phyloP scores from a whole-genome alignment of 2,329 filamentous ascomycete species.

The Fusarium buxicola region DNA sequence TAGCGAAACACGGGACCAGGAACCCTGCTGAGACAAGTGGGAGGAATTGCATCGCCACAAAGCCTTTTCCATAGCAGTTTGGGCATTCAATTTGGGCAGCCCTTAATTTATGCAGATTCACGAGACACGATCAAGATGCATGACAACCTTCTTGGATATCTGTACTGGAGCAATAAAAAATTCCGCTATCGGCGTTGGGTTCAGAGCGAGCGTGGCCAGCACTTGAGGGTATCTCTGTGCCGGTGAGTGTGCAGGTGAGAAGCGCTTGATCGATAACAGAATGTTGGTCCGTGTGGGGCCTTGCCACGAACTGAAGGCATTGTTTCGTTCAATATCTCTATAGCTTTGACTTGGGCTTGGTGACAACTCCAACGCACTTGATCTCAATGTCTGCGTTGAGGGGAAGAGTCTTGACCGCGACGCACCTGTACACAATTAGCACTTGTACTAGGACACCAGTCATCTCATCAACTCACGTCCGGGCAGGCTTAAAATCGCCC shows the following conservation, averaged over 20 bases:
- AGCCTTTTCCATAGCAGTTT: background rate
- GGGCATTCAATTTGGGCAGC: background rate
- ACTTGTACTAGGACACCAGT: accelerated
- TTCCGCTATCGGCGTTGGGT: no score
- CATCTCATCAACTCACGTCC: slow-evolving; percentile 44
- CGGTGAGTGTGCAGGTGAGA: no score
- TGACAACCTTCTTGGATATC: background rate
- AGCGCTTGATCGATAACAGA: background rate
- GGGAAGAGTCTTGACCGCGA: slow-evolving; percentile 48
- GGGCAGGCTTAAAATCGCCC: slow-evolving; percentile 57
- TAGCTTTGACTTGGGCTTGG: slow-evolving; percentile 37
- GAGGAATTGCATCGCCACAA: background rate
- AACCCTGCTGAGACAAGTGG: background rate
- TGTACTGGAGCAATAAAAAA: no score
- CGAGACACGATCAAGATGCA: background rate
- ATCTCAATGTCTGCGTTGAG: slow-evolving; percentile 48
- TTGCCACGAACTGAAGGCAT: background rate
- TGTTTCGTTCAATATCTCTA: background rate
- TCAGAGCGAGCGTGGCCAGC: background rate
- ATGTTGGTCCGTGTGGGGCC: background rate
- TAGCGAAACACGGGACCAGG: no score
- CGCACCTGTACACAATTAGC: slow-evolving; percentile 40
- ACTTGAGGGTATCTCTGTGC: background rate
- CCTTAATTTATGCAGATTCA: background rate
- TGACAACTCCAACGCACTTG: slow-evolving; percentile 44